These are phyloP conservation scores for Vitis amurensis DNA, from an alignment of 164 flowering plant genomes.

Conservation along the genomic window DNA sequence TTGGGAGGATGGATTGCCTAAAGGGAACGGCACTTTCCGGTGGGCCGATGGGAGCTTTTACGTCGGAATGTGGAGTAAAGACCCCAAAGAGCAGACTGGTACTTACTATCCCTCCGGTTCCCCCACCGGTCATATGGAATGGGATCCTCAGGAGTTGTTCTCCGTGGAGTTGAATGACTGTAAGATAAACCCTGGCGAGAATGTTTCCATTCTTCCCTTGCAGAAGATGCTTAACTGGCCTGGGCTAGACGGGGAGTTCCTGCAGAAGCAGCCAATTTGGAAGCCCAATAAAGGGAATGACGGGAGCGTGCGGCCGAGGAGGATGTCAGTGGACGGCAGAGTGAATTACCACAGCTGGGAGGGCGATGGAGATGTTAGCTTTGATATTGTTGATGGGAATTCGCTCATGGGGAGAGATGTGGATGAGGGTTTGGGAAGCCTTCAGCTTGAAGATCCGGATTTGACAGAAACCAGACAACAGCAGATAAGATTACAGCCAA, in stretches of 20 bases:
- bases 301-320: constrained; percentile 18
- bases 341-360: neutral
- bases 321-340: constrained; percentile 13
- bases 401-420: constrained; percentile 11
- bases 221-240: constrained; percentile 47
- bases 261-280: constrained; percentile 15
- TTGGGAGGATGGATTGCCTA: constrained; percentile 74
- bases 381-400: constrained; percentile 14
- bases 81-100: constrained; percentile 57
- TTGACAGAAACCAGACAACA: constrained; percentile 7
- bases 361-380: neutral
- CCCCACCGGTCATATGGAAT: constrained; percentile 21
- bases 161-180: constrained; percentile 36
- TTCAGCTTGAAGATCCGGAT: constrained; percentile 17
- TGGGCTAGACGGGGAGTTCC: constrained; percentile 20
- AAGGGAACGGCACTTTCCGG: constrained; percentile 58
- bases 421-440: constrained; percentile 19
- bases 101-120: constrained; percentile 57
- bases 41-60: constrained; percentile 73
- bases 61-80: constrained; percentile 72
- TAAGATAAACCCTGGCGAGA: constrained; percentile 31
- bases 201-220: constrained; percentile 40
- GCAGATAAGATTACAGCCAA: constrained; percentile 22
- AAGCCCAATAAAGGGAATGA: constrained; percentile 7
- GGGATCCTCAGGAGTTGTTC: constrained; percentile 49